These are phyloP conservation scores for Suillus brevipes DNA, from an alignment of 768 basidiomycete genomes.

Conservation along the genomic window DNA sequence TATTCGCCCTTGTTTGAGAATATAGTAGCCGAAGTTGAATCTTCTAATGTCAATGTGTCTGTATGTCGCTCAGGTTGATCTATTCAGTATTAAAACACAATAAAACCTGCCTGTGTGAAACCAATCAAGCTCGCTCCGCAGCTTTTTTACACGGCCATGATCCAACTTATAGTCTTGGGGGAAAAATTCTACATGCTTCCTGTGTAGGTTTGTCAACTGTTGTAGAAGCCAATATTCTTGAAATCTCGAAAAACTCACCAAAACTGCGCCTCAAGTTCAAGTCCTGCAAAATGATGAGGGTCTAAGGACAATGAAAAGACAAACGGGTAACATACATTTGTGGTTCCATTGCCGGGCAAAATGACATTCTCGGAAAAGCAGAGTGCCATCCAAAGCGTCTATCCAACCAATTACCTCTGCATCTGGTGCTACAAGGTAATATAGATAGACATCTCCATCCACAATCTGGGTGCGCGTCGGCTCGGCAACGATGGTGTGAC, in stretches of 20 bases:
- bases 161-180: neutral
- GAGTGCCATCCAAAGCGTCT: neutral
- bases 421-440: neutral
- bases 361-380: neutral
- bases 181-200: slow-evolving; percentile 1
- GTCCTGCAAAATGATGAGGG: neutral
- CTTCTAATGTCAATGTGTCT: neutral
- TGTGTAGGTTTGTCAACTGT: neutral
- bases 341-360: neutral
- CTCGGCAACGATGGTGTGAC: neutral
- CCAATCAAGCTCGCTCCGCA: neutral
- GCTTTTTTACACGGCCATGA: neutral
- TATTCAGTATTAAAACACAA: neutral
- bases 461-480: neutral
- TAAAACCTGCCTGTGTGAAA: neutral
- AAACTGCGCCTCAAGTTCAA: slow-evolving; percentile 1
- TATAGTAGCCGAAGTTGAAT: neutral
- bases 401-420: neutral
- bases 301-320: too few species aligned
- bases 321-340: neutral
- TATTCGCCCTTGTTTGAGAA: neutral
- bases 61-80: neutral
- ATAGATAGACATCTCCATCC: neutral
- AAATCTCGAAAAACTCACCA: neutral
- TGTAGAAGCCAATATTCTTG: neutral